These are phyloP conservation scores for Aeminium ludgeri DNA, from an alignment of 495 filamentous ascomycete genomes.

Conservation along the genomic window DNA sequence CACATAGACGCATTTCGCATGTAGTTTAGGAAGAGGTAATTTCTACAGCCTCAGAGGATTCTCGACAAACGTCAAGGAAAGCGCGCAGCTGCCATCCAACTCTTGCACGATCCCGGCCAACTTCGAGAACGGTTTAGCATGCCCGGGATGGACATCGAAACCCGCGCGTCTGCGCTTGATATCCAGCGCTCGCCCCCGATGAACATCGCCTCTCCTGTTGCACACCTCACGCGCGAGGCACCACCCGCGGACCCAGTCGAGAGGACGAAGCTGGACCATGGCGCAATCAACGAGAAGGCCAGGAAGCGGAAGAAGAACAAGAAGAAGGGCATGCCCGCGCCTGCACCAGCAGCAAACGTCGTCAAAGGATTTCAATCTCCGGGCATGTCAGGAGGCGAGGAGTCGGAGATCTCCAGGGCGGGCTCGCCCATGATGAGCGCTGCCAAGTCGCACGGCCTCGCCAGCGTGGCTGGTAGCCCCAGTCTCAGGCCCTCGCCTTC, in stretches of 20 bases:
- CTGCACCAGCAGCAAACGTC: constrained; percentile 49
- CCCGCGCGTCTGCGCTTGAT: constrained; percentile 1
- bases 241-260: not conserved
- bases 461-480: constrained; percentile 35
- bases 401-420: constrained; percentile 50
- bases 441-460: constrained; percentile 16
- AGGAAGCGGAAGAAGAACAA: constrained; percentile 35
- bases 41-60: not conserved
- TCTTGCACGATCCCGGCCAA: not conserved
- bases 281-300: constrained; percentile 20
- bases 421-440: constrained; percentile 30
- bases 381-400: constrained; percentile 68
- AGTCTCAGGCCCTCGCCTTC: constrained; percentile 37
- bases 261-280: constrained; percentile 23
- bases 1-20: not conserved
- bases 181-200: constrained; percentile 15
- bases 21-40: too few relatives aligned
- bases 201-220: constrained; percentile 11
- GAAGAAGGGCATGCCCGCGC: constrained; percentile 27
- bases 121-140: constrained; percentile 2
- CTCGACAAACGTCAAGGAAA: not conserved
- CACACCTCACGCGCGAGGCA: constrained; percentile 7
- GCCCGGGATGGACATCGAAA: constrained; percentile 11
- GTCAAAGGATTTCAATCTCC: constrained; percentile 73
- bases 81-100: not conserved